Conservation (phyloP, 306 rosid genomes). For the Begonia loranthoides region DNA sequence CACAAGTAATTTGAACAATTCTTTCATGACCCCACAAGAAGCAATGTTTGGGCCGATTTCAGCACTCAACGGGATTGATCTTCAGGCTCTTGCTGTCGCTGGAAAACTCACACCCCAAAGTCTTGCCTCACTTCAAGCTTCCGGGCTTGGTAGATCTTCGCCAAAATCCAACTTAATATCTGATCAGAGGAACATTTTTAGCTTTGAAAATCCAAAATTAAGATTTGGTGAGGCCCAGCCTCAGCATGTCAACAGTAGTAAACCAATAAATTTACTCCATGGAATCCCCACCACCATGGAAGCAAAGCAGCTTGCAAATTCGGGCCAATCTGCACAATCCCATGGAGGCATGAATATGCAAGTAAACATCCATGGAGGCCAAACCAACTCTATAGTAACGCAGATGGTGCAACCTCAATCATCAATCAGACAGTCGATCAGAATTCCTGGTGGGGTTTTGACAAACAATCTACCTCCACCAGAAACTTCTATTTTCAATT, state of each 20-base stretch:
- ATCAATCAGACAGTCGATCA: slow-evolving; percentile 24
- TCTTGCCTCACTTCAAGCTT: slow-evolving; percentile 86
- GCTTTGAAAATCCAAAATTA: slow-evolving; percentile 88
- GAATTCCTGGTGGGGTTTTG: slow-evolving; percentile 32
- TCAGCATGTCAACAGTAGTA: slow-evolving; percentile 38
- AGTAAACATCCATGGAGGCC: slow-evolving; percentile 2
- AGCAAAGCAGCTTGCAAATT: slow-evolving; percentile 78
- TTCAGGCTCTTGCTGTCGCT: slow-evolving; percentile 61
- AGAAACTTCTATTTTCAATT: slow-evolving; percentile 24
- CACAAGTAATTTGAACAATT: slow-evolving; percentile 44
- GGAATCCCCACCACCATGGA: slow-evolving; percentile 91
- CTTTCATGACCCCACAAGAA: slow-evolving; percentile 65
- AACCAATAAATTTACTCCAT: slow-evolving; percentile 69
- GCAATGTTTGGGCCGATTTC: slow-evolving; percentile 68
- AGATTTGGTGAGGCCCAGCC: slow-evolving; percentile 81
- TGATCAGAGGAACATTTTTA: slow-evolving; percentile 89
- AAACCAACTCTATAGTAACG: no score
- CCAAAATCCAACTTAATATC: slow-evolving; percentile 44
- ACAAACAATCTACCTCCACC: slow-evolving; percentile 30
- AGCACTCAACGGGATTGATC: slow-evolving; percentile 73
- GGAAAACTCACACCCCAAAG: slow-evolving; percentile 88
- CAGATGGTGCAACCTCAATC: slow-evolving; percentile 17
- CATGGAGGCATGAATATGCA: slow-evolving; percentile 26
- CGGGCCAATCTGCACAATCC: slow-evolving; percentile 72
- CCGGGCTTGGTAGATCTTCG: slow-evolving; percentile 65